Base-by-base conservation (phyloP, 2,329 filamentous ascomycete genomes). In the Cordyceps javanica region DNA sequence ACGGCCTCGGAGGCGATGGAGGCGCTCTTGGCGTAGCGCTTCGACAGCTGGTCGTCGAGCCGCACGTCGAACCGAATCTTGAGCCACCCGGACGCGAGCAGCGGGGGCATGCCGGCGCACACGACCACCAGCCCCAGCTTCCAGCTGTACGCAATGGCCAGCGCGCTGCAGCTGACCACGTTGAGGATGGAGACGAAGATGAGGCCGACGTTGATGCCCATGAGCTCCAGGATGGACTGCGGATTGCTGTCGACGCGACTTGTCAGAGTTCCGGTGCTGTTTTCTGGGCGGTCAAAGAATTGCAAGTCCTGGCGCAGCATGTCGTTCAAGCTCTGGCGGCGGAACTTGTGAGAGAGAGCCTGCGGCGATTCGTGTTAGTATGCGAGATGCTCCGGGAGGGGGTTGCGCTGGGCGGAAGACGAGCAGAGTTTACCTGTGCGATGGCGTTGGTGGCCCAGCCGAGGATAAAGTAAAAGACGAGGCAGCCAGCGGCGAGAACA, bases 1-100 rank as follows among this genome's bases (percentile, higher is more conserved):
- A 78, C 69, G 1, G 76, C 72, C 55, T 81, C 78, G n/a, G 72
- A 72, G 0, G 78, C 78, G 21, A 77, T 70, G 9, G 71, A 66
- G 1, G 76, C 77, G 42, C 74, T 77, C 13, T 69, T 66, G 14
- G 72, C 60, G 59, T 72, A 76, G 8, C 66, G 64, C 23, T 69
- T 67, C 34, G 68, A 68, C 3, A 70, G 72, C 4, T 69, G 62
- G 9, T 66, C 50, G 45, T 78, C 72, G 32, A 78, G 65, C 19
- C 66, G 67, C 14, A 67, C 64, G 38, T 78, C 70, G n/a, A 80
- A 64, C n/a, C 74, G 68, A 16, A 81, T 73, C 5, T 75, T 70
- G 9, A 70, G 48, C 57, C 71, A 77, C 0, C 77, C 78, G 2
- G 70, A 63, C 1, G 65, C 52, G 1, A 79, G 41, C 10, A 81